phyloP scores from a whole-genome alignment of 805 yeast species.

The Ogataea naganishii region DNA sequence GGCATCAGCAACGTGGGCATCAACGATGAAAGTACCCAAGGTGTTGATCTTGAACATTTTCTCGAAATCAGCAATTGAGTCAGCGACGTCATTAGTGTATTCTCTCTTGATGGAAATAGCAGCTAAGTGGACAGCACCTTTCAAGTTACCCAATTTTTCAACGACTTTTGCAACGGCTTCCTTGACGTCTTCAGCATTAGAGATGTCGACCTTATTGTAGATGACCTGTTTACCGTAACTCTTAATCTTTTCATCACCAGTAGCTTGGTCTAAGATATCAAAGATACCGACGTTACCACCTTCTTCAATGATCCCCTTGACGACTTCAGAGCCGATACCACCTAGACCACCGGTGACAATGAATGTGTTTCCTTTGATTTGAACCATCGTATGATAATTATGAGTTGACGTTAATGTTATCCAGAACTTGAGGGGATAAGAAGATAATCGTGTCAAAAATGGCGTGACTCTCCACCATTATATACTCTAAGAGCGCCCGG shows the following conservation, averaged over 20 bases:
- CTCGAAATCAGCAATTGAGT: conserved; percentile 10
- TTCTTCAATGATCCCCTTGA: conserved; percentile 4
- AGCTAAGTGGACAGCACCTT: conserved; percentile 10
- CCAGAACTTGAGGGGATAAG: no score
- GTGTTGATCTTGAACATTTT: conserved; percentile 11
- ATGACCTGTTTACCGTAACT: conserved; percentile 4
- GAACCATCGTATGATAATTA: no score
- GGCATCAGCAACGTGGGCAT: conserved; percentile 13
- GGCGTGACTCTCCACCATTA: no score
- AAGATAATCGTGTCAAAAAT: no score
- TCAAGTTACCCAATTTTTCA: conserved; percentile 6
- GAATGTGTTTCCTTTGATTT: conserved; percentile 10
- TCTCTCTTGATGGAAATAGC: conserved; percentile 7
- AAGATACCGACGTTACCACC: conserved; percentile 10
- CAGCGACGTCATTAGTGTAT: conserved; percentile 11
- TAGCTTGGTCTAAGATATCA: conserved; percentile 7
- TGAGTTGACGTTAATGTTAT: no score
- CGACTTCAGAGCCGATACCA: conserved; percentile 10
- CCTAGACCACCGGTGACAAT: conserved; percentile 13
- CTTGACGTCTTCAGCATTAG: conserved; percentile 7
- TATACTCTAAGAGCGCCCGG: no score
- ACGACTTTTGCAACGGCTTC: conserved; percentile 9
- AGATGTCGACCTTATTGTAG: conserved; percentile 8
- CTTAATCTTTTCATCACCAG: conserved; percentile 3
- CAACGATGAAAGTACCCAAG: conserved; percentile 9